These are phyloP conservation scores for Backusella westeae DNA, from an alignment of 192 early-diverging fungal species.

Conservation along the genomic window DNA sequence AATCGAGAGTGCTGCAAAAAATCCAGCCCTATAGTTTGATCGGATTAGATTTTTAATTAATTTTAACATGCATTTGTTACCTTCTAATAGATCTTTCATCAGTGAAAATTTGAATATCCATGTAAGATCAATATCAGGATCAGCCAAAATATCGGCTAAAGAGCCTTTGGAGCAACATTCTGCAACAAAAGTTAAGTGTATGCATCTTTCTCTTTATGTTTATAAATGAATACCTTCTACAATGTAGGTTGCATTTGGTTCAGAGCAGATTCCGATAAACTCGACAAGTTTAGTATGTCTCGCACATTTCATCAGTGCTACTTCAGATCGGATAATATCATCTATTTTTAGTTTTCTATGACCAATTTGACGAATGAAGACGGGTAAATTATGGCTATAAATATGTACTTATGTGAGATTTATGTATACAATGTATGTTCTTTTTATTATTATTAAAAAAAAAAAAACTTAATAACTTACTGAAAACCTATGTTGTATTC, in stretches of 20 bases:
- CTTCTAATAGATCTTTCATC: constrained; percentile 40
- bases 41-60: neutral
- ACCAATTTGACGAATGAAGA: constrained; percentile 25
- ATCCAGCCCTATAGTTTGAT: constrained; percentile 28
- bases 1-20: constrained; percentile 46
- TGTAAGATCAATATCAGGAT: constrained; percentile 40
- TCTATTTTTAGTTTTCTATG: constrained; percentile 8
- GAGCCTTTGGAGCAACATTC: constrained; percentile 44
- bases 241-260: constrained; percentile 34
- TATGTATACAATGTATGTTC: neutral
- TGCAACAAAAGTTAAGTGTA: neutral
- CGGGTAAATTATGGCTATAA: constrained; percentile 21
- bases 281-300: constrained; percentile 44
- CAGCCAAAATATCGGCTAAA: constrained; percentile 34
- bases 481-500: neutral
- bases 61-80: neutral
- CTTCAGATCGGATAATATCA: constrained; percentile 8
- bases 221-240: constrained; percentile 35
- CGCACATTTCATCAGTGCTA: constrained; percentile 20
- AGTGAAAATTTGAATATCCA: constrained; percentile 49
- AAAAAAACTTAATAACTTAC: constrained; percentile 1
- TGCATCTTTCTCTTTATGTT: neutral
- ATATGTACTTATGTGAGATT: neutral
- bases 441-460: neutral
- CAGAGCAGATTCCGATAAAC: constrained; percentile 39